Evolutionary conservation across 306 rosid species (phyloP).

Genomic region (Cicer bijugum): DNA sequence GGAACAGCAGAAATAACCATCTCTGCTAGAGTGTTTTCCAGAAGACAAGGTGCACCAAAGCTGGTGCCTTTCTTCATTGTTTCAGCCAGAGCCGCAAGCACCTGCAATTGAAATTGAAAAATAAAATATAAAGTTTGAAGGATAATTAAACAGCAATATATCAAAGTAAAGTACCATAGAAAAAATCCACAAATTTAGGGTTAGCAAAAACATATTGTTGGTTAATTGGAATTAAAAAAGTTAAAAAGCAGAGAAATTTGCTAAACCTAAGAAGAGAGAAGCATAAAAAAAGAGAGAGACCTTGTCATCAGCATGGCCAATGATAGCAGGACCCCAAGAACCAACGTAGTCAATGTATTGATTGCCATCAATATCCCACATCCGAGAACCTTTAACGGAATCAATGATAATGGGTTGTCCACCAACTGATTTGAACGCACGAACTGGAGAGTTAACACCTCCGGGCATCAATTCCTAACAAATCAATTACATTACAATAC

Average conservation of each 20-base stretch:
- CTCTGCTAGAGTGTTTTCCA: constrained; percentile 80
- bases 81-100: constrained; percentile 86
- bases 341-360: constrained; percentile 96
- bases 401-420: constrained; percentile 91
- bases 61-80: constrained; percentile 99
- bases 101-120: constrained; percentile 52
- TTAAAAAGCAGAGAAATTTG: too few relatives aligned
- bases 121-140: not conserved
- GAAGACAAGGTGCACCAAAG: constrained; percentile 94
- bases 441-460: constrained; percentile 94
- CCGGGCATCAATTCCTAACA: constrained; percentile 89
- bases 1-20: constrained; percentile 90
- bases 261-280: not conserved
- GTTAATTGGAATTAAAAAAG: not conserved
- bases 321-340: constrained; percentile 99
- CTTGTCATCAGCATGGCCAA: constrained; percentile 96
- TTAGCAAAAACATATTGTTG: not conserved
- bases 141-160: not conserved
- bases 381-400: constrained; percentile 84
- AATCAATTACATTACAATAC: not conserved
- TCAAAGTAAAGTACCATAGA: not conserved
- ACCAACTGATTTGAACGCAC: constrained; percentile 93
- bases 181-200: not conserved
- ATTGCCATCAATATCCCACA: constrained; percentile 96
- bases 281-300: constrained; percentile 31